These are phyloP conservation scores for Medicago ruthenica DNA, from an alignment of 306 rosid species.

Conservation along the genomic window DNA sequence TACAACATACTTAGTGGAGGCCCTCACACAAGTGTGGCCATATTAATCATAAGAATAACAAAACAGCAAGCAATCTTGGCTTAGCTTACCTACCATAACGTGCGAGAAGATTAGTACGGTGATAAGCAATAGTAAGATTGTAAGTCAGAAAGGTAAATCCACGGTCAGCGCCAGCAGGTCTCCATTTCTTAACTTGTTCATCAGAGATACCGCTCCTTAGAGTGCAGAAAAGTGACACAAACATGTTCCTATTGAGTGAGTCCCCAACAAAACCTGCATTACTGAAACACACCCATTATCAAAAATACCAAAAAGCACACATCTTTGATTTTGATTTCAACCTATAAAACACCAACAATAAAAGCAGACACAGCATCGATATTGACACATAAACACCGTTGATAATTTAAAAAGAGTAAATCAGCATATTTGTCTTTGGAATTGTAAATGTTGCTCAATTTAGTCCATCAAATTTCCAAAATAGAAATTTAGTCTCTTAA, in stretches of 20 bases:
- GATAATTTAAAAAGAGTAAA: neutral
- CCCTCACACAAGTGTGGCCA: neutral
- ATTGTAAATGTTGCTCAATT: neutral
- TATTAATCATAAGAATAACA: neutral
- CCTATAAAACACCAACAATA: neutral
- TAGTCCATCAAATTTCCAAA: neutral
- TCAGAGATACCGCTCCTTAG: constrained; percentile 59
- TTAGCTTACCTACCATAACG: constrained; percentile 85
- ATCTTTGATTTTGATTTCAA: neutral
- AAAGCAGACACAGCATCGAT: neutral
- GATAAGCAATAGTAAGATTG: constrained; percentile 91
- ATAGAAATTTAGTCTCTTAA: neutral
- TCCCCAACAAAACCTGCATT: constrained; percentile 98
- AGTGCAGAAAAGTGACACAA: constrained; percentile 87
- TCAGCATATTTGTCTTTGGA: neutral
- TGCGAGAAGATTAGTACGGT: constrained; percentile 92
- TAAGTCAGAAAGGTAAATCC: constrained; percentile 77
- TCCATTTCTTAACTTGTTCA: constrained; percentile 85
- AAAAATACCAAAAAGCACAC: constrained; percentile 34
- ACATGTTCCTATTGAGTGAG: constrained; percentile 92
- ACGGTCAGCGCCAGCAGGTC: constrained; percentile 95
- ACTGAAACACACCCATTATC: constrained; percentile 47
- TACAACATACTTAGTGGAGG: neutral
- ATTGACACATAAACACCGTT: neutral
- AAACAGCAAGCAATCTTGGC: constrained; percentile 29